A percentile compares a stretch with the other conserved stretches of the same genome.
phyloP scores from a whole-genome alignment of 2,329 filamentous ascomycete species.

The Fusarium sp. region DNA sequence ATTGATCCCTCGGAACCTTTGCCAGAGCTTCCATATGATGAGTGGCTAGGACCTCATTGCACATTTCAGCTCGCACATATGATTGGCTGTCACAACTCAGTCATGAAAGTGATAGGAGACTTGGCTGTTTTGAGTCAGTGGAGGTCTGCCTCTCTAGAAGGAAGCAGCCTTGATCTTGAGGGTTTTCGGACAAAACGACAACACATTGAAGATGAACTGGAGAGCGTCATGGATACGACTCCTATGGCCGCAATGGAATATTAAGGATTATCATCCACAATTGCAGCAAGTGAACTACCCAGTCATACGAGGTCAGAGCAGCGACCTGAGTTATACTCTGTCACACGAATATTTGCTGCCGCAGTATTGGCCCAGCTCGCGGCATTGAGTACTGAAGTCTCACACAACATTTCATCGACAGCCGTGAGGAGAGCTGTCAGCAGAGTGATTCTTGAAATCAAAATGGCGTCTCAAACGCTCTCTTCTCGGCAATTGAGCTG shows the following conservation, averaged over 20 bases:
- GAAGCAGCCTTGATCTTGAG: fast-evolving
- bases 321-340: background rate
- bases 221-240: background rate
- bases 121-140: background rate
- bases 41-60: background rate
- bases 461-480: background rate
- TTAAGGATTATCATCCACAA: fast-evolving
- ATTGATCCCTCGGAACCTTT: background rate
- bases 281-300: background rate
- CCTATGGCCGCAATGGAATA: background rate
- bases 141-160: fast-evolving
- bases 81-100: background rate
- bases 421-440: background rate
- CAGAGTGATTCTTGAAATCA: background rate
- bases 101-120: background rate
- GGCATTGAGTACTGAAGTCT: background rate
- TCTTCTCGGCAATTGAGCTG: background rate
- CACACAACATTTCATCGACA: fast-evolving
- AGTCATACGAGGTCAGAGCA: background rate
- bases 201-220: background rate
- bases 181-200: fast-evolving
- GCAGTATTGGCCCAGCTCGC: background rate
- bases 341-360: background rate
- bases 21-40: background rate
- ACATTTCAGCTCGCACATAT: background rate